phyloP scores from a whole-genome alignment of 371 early-diverging fungal species.

The Lichtheimia corymbifera region DNA sequence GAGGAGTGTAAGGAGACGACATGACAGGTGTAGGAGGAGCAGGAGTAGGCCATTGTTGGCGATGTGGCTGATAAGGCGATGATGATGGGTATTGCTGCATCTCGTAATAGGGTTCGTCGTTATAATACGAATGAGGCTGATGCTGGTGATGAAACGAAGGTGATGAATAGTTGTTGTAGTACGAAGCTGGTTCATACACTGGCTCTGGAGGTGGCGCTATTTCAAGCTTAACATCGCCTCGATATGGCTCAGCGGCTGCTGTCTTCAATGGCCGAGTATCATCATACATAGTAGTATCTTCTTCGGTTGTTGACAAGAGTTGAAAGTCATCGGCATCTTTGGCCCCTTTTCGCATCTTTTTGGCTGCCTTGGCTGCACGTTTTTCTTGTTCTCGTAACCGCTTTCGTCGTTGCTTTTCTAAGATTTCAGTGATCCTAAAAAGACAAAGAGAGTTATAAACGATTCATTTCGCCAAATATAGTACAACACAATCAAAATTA shows the following conservation, averaged over 20 bases:
- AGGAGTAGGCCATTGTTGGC: background rate
- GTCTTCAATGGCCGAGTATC: constrained; percentile 11
- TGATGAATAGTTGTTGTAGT: constrained; percentile 3
- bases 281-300: constrained; percentile 12
- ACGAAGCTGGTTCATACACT: background rate
- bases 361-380: constrained; percentile 17
- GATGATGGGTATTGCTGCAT: constrained; percentile 13
- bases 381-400: constrained; percentile 29
- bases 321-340: background rate
- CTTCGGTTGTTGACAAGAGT: no score
- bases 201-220: no score
- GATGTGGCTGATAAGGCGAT: constrained; percentile 1
- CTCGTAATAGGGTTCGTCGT: constrained; percentile 12
- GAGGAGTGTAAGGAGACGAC: background rate
- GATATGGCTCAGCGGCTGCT: constrained; percentile 9
- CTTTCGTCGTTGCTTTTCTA: constrained; percentile 37
- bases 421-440: constrained; percentile 32
- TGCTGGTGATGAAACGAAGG: background rate
- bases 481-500: background rate
- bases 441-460: background rate
- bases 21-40: constrained; percentile 5
- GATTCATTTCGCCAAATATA: background rate
- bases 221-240: constrained; percentile 1
- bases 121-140: constrained; percentile 8
- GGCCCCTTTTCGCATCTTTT: constrained; percentile 14